Base-by-base conservation (phyloP, 345 rosid genomes). In the Heritiera fomes region DNA sequence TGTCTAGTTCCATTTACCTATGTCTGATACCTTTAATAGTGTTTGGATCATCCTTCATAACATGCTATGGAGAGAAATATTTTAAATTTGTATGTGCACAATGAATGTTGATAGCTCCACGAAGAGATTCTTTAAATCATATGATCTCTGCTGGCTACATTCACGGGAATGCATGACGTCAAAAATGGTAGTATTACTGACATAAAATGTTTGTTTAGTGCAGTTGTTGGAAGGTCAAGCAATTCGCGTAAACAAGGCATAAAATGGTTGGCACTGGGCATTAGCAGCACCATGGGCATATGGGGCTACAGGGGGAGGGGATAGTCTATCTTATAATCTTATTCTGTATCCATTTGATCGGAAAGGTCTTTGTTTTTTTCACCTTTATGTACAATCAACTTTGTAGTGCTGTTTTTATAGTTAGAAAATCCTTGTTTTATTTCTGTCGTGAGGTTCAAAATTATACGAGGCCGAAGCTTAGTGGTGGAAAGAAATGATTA, bases 191-290 rank as follows among this genome's bases (percentile, higher is more conserved):
- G 17, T n/a, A 3, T 28, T 38, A 40, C n/a, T 68, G 73, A 53
- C 13, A 13, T 77, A 8, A 2, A 20, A 28, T 46, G 69, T 41
- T 40, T 78, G 47, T 11, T 78, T 79, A 30, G 61, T 43, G 87
- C 92, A 95, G 97, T 52, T 84, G 78, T 78, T 95, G 83, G 98
- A 95, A 87, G 98, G 97, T 74, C 98, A 93, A 67, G 41, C 60
- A 46, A 89, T 95, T 80, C 98, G 97, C 32, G 98, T 93, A 78
- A 93, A 91, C 84, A 93, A 91, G 87, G 98, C 97, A 0, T 94
- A 89, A 86, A 69, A 69, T 9, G 62, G 20, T 13, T 34, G 45
- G 32, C 4, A 59, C 34, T 3, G 38, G 38, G 38, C 38, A 34
- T 34, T 8, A 3, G 38, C 64, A 58, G 62, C 11, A 7, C 4